Conservation (phyloP, 2,329 filamentous ascomycete species). For the Bipolaris oryzae region DNA sequence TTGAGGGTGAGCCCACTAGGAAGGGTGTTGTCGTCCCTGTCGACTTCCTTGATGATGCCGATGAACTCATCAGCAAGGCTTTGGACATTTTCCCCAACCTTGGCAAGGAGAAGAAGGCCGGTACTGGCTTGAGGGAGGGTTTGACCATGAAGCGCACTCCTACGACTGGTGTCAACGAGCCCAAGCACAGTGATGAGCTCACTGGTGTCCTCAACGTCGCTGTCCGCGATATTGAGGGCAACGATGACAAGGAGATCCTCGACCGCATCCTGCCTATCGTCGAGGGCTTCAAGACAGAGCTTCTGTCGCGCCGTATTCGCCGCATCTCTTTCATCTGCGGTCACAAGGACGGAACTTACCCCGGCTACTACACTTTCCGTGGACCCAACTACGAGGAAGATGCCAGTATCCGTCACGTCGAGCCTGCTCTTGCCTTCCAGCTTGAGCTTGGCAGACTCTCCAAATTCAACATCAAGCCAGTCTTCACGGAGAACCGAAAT, state of each 20-base stretch:
- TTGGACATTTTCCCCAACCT: slow-evolving; percentile 77
- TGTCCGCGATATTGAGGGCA: slow-evolving; percentile 83
- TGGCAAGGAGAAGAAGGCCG: slow-evolving; percentile 61
- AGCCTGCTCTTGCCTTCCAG: slow-evolving; percentile 97
- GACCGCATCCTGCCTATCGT: slow-evolving; percentile 76
- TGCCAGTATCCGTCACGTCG: slow-evolving; percentile 93
- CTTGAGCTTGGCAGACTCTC: slow-evolving; percentile 91
- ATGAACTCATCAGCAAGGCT: slow-evolving; percentile 83
- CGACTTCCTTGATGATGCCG: slow-evolving; percentile 90
- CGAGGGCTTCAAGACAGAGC: slow-evolving; percentile 80
- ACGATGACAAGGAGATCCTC: slow-evolving; percentile 81
- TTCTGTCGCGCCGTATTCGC: slow-evolving; percentile 80
- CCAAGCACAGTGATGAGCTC: slow-evolving; percentile 73
- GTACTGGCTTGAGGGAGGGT: slow-evolving; percentile 44
- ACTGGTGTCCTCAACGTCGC: slow-evolving; percentile 93
- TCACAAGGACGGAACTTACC: slow-evolving; percentile 90
- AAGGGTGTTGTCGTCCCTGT: slow-evolving; percentile 96
- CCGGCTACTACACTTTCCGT: slow-evolving; percentile 98
- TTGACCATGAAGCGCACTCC: slow-evolving; percentile 71
- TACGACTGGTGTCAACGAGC: slow-evolving; percentile 42
- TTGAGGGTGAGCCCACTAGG: slow-evolving; percentile 74
- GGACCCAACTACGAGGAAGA: slow-evolving; percentile 89
- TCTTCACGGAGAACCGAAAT: slow-evolving; percentile 98
- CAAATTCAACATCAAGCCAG: slow-evolving; percentile 97
- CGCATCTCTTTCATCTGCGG: slow-evolving; percentile 96